phyloP scores from a whole-genome alignment of 768 basidiomycete genomes.

The Termitomyces eurrhizus region DNA sequence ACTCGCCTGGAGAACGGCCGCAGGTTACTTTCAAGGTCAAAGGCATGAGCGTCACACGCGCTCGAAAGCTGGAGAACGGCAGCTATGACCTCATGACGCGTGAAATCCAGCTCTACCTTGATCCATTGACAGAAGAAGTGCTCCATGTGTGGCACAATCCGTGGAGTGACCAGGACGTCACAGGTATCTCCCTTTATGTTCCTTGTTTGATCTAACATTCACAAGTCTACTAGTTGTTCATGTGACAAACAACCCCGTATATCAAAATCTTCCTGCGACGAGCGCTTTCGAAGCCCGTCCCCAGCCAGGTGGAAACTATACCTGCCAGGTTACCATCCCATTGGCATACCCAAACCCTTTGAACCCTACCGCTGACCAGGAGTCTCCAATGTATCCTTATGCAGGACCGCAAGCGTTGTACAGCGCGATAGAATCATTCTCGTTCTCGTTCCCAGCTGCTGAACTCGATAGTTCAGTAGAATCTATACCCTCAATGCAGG shows the following conservation, averaged over 20 bases:
- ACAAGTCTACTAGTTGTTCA: conserved; percentile 13
- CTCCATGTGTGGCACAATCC: conserved; percentile 19
- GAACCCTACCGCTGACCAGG: conserved; percentile 9
- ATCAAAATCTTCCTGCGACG: conserved; percentile 15
- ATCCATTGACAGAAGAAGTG: conserved; percentile 17
- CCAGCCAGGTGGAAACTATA: conserved; percentile 15
- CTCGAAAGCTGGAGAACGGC: conserved; percentile 13
- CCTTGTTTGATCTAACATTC: background rate
- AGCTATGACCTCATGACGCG: conserved; percentile 17
- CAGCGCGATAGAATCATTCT: conserved; percentile 20
- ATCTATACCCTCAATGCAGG: conserved; percentile 13
- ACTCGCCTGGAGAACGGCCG: conserved; percentile 15
- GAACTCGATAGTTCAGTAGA: conserved; percentile 4
- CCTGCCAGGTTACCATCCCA: conserved; percentile 14
- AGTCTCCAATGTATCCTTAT: conserved; percentile 11
- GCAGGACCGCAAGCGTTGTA: conserved; percentile 15
- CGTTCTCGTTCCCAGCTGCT: conserved; percentile 15
- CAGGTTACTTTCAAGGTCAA: conserved; percentile 18
- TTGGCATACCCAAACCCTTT: conserved; percentile 20
- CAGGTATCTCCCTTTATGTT: conserved; percentile 4
- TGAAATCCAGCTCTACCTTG: conserved; percentile 20
- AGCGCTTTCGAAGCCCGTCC: conserved; percentile 11
- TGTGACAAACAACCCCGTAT: conserved; percentile 20
- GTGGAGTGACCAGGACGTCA: conserved; percentile 15
- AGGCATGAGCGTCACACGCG: conserved; percentile 19